These are phyloP conservation scores for Hondaea fermentalgiana DNA, from an alignment of 108 stramenopile genomes.

Conservation along the genomic window DNA sequence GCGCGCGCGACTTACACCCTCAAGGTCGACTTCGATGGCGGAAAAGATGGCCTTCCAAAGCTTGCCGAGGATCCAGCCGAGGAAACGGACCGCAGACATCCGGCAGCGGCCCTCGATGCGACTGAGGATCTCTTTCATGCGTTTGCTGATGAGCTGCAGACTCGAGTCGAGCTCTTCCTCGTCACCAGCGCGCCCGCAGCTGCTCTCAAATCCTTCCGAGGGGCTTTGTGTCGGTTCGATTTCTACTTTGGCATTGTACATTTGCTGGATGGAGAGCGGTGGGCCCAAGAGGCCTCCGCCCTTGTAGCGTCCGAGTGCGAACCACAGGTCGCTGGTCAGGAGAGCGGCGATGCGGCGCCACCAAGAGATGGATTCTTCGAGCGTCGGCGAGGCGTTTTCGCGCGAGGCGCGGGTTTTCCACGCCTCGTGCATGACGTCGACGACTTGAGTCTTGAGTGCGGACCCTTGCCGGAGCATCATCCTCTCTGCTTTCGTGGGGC, in stretches of 20 bases:
- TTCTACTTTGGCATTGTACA: neutral
- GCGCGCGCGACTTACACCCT: neutral
- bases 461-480: no score
- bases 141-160: conserved; percentile 1
- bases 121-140: neutral
- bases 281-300: conserved; percentile 10
- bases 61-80: conserved; percentile 7
- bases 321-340: neutral
- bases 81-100: neutral
- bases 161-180: conserved; percentile 8
- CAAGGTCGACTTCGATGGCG: neutral
- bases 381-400: no score
- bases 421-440: no score
- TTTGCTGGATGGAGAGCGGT: neutral
- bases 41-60: neutral
- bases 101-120: neutral
- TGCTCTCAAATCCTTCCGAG: neutral
- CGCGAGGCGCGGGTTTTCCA: no score
- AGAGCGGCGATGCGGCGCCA: no score
- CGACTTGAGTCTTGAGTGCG: no score
- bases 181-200: neutral
- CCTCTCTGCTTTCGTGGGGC: no score
- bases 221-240: neutral
- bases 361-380: no score
- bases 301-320: neutral